Conservation (phyloP, 768 basidiomycete species). For the Polyporus arcularius region DNA sequence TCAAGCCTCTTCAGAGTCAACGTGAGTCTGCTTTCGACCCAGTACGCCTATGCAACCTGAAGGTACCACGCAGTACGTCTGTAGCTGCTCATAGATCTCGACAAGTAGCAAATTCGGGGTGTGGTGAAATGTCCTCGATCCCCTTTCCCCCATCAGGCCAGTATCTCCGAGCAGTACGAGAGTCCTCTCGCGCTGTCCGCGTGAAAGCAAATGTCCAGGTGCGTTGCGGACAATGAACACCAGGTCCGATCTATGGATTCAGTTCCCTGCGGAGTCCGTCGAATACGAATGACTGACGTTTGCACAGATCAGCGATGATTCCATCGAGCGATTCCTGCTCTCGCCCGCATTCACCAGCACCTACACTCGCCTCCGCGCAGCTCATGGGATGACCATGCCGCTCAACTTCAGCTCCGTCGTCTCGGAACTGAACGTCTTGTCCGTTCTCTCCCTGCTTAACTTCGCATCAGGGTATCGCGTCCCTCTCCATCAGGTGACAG, state of each 20-base stretch:
- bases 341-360: conserved; percentile 66
- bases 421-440: conserved; percentile 82
- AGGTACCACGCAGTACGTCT: too few relatives aligned
- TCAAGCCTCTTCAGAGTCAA: too few relatives aligned
- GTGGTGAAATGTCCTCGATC: not conserved
- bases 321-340: conserved; percentile 61
- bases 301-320: conserved; percentile 55
- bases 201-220: conserved; percentile 53
- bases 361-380: conserved; percentile 58
- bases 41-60: too few relatives aligned
- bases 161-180: conserved; percentile 53
- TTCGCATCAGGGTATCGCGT: conserved; percentile 82
- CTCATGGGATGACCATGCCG: conserved; percentile 76
- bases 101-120: not conserved
- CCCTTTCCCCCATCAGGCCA: conserved; percentile 43
- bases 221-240: conserved; percentile 27
- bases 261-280: not conserved
- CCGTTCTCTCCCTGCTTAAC: conserved; percentile 76
- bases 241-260: too few relatives aligned
- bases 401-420: conserved; percentile 73
- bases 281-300: not conserved
- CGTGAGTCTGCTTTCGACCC: too few relatives aligned
- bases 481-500: conserved; percentile 68
- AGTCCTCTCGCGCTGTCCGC: conserved; percentile 52
- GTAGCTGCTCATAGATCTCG: too few relatives aligned